These are phyloP conservation scores for Thielaviopsis ethacetica DNA, from an alignment of 2,329 filamentous ascomycete species.

Conservation along the genomic window DNA sequence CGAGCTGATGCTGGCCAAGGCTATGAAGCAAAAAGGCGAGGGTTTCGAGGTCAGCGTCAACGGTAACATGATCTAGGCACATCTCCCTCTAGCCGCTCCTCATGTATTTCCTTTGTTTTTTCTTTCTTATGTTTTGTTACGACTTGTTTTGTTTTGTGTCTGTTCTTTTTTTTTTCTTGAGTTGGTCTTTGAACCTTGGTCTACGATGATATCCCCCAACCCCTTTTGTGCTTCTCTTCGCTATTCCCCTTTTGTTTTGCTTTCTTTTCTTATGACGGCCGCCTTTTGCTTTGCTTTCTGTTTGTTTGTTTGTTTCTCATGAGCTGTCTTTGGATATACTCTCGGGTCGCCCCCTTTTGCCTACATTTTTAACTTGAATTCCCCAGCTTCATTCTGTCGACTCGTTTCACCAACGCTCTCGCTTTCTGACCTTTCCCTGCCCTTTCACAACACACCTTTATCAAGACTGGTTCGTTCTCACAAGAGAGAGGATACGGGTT, in stretches of 20 bases:
- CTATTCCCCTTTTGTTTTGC: slow-evolving; percentile 4
- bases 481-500: not conserved
- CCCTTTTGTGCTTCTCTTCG: slow-evolving; percentile 3
- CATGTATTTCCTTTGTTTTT: slow-evolving; percentile 7
- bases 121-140: slow-evolving; percentile 8
- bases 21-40: slow-evolving; percentile 66
- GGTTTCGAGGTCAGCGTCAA: slow-evolving; percentile 73
- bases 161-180: slow-evolving; percentile 14
- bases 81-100: not conserved
- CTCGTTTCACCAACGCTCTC: slow-evolving; percentile 13
- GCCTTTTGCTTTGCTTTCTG: not conserved
- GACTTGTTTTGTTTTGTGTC: slow-evolving; percentile 12
- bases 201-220: slow-evolving; percentile 2
- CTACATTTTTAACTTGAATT: slow-evolving; percentile 5
- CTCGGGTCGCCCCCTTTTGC: slow-evolving; percentile 10
- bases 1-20: slow-evolving; percentile 81
- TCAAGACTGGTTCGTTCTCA: slow-evolving; percentile 2
- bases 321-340: slow-evolving; percentile 11
- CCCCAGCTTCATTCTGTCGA: slow-evolving; percentile 9
- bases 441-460: slow-evolving; percentile 4
- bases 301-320: slow-evolving; percentile 10
- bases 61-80: slow-evolving; percentile 52
- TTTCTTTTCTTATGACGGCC: slow-evolving; percentile 5
- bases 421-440: slow-evolving; percentile 9
- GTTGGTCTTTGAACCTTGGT: slow-evolving; percentile 7